Evolutionary conservation across 2,329 filamentous ascomycete genomes (phyloP).

Genomic region (Arthroderma sp.): DNA sequence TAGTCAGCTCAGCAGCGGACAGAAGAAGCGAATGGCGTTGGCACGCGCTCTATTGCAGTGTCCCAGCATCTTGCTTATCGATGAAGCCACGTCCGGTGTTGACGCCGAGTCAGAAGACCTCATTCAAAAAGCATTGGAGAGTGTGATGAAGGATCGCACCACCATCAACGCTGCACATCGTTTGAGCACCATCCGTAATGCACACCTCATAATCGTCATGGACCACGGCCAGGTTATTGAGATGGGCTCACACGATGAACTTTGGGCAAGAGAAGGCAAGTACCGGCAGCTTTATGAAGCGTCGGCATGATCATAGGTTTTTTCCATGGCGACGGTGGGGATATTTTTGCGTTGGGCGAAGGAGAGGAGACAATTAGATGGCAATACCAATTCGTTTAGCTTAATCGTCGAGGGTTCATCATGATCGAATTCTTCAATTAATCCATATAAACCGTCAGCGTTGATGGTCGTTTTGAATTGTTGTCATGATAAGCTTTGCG

Average conservation of each 20-base stretch:
- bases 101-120: neutral
- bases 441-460: too few species aligned
- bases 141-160: neutral
- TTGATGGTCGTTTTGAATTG: too few species aligned
- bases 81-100: neutral
- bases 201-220: conserved; percentile 1
- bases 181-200: neutral
- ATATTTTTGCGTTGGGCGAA: too few species aligned
- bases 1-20: neutral
- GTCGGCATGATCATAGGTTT: too few species aligned
- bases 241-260: neutral
- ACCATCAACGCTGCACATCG: neutral
- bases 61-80: neutral
- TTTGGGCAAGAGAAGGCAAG: neutral
- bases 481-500: too few species aligned
- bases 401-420: too few species aligned
- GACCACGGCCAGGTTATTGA: conserved; percentile 1
- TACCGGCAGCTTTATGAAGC: neutral
- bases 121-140: neutral
- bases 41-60: neutral
- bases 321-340: too few species aligned
- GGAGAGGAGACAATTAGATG: too few species aligned
- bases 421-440: too few species aligned
- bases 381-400: too few species aligned
- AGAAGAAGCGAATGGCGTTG: neutral